A percentile compares a stretch with the other conserved stretches of the same genome.
These are phyloP conservation scores for Chamaecyparis obtusa DNA, from an alignment of 75 land plant species.

Conservation along the genomic window DNA sequence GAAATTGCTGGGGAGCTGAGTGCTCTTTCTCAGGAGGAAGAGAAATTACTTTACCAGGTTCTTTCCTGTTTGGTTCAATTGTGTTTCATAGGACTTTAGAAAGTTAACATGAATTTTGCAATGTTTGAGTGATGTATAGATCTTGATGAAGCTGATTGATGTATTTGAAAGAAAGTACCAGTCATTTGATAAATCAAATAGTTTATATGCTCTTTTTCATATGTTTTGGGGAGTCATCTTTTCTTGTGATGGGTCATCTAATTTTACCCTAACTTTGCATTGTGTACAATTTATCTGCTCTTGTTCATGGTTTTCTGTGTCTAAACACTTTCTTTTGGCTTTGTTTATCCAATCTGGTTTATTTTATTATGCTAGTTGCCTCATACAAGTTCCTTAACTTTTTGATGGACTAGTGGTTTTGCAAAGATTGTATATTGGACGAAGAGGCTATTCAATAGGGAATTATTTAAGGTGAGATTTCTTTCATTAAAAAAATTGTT, in stretches of 20 bases:
- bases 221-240: background rate
- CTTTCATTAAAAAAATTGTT: no score
- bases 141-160: background rate
- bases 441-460: no score
- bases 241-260: background rate
- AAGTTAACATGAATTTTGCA: background rate
- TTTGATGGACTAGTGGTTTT: background rate
- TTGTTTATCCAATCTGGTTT: background rate
- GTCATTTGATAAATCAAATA: background rate
- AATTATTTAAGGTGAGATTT: no score
- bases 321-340: background rate
- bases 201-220: no score
- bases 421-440: background rate
- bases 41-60: constrained; percentile 92
- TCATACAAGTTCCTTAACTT: background rate
- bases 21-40: constrained; percentile 62
- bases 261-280: background rate
- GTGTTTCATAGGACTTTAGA: background rate
- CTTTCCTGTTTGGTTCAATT: background rate
- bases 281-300: background rate
- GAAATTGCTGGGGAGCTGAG: constrained; percentile 80
- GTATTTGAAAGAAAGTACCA: background rate
- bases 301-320: background rate
- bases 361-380: background rate
- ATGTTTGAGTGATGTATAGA: background rate